A percentile compares a stretch with the other conserved stretches of the same genome.
phyloP scores from a whole-genome alignment of 495 filamentous ascomycete species.

The Annulohypoxylon maeteangense region DNA sequence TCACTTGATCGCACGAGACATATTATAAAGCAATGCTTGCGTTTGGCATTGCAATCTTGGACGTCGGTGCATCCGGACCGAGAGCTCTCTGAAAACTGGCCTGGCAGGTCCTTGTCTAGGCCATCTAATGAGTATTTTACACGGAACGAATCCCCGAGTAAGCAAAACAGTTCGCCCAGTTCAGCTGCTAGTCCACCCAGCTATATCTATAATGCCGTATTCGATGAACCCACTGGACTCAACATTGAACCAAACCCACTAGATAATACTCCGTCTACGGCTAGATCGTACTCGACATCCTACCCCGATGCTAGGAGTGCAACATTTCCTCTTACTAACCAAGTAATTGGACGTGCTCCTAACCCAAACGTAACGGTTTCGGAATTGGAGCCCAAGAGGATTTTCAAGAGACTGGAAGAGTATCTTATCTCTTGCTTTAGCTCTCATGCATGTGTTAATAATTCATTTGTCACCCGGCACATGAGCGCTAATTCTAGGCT shows the following conservation, averaged over 20 bases:
- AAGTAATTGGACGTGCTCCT: constrained; percentile 2
- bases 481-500: constrained; percentile 48
- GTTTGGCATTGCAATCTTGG: constrained; percentile 42
- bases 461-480: constrained; percentile 68
- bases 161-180: constrained; percentile 36
- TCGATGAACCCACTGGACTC: constrained; percentile 39
- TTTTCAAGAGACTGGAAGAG: constrained; percentile 80
- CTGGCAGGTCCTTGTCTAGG: constrained; percentile 23
- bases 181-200: constrained; percentile 34
- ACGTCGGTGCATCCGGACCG: constrained; percentile 11
- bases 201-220: constrained; percentile 40
- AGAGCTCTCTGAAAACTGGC: constrained; percentile 10
- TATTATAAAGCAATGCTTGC: constrained; percentile 41
- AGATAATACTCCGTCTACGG: constrained; percentile 35
- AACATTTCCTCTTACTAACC: constrained; percentile 27
- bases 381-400: constrained; percentile 49
- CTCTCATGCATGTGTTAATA: constrained; percentile 76
- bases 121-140: constrained; percentile 34
- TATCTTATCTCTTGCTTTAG: constrained; percentile 76
- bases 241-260: constrained; percentile 48
- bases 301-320: constrained; percentile 49
- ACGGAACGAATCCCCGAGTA: constrained; percentile 24
- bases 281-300: constrained; percentile 54
- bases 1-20: constrained; percentile 43
- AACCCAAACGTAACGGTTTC: constrained; percentile 33